These are phyloP conservation scores for Hyphopichia pseudoburtonii DNA, from an alignment of 1,139 yeast genomes.

Conservation along the genomic window DNA sequence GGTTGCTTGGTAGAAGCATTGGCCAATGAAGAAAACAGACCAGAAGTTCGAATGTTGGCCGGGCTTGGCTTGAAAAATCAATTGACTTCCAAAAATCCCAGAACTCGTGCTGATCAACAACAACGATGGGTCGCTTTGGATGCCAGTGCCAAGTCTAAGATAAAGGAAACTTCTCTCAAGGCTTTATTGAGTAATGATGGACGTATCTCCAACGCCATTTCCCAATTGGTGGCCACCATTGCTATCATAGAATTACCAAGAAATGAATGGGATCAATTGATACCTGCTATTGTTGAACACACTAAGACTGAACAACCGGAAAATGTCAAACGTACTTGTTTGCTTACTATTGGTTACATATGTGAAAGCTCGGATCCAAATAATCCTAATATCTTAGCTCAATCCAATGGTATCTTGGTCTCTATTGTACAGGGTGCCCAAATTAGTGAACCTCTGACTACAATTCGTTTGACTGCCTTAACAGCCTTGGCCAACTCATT, in stretches of 20 bases:
- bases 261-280: slow-evolving; percentile 84
- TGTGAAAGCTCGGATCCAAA: slow-evolving; percentile 93
- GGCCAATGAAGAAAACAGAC: slow-evolving; percentile 60
- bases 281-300: slow-evolving; percentile 78
- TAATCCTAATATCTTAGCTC: slow-evolving; percentile 75
- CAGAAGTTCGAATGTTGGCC: slow-evolving; percentile 91
- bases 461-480: slow-evolving; percentile 85
- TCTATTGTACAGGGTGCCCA: slow-evolving; percentile 98
- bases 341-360: slow-evolving; percentile 89
- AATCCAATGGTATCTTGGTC: slow-evolving; percentile 88
- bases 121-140: slow-evolving; percentile 66
- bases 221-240: slow-evolving; percentile 93
- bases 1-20: slow-evolving; percentile 71
- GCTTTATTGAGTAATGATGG: slow-evolving; percentile 68
- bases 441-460: slow-evolving; percentile 67
- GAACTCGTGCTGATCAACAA: slow-evolving; percentile 51
- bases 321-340: slow-evolving; percentile 79
- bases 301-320: slow-evolving; percentile 78
- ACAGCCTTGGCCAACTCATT: slow-evolving; percentile 89
- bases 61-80: slow-evolving; percentile 87
- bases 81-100: slow-evolving; percentile 71
- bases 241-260: slow-evolving; percentile 93
- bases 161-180: slow-evolving; percentile 65
- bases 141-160: slow-evolving; percentile 52
- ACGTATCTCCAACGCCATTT: slow-evolving; percentile 84